Base-by-base conservation (phyloP, 306 rosid species). In the Pterocarpus santalinus region DNA sequence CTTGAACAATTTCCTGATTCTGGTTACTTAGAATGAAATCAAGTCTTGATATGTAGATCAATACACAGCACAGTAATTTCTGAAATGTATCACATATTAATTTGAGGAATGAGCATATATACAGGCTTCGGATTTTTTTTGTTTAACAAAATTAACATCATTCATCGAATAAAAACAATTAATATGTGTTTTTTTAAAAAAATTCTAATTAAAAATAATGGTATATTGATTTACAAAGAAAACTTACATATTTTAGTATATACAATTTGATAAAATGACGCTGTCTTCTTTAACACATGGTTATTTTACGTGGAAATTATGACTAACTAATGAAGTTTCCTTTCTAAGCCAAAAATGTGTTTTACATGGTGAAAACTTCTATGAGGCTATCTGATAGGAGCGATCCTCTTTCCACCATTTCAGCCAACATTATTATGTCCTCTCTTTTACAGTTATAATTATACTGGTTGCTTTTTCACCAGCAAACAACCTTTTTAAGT, bases 391-490 rank as follows among this genome's bases (percentile, higher is more conserved):
- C 52, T 36, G 6, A 73, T 12, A 12, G 22, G 5, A 32, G 62
- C 58, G 79, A 28, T 58, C 67, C 34, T 57, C 7, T 53, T 60
- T 60, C 49, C 41, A 61, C 32, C 11, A 32, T 61, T 35, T 43
- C 44, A 43, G 46, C 47, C 52, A 62, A 32, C 7, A 77, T 15
- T 7, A 62, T 3, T 11, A 44, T n/a, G 51, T 32, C 51, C 15
- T 13, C 3, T 51, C 33, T 64, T 35, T n/a, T 43, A 47, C 55
- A 38, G 55, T 58, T 17, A 57, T 39, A 60, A 30, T 43, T 7
- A 7, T 30, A 10, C 39, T 41, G 11, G 10, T 66, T 22, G 65
- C 57, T 67, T 77, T 67, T 77, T 62, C 58, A 77, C 65, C 55
- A 65, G 14, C 73, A 66, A 52, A 66, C 69, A 60, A 28, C 5